phyloP scores from a whole-genome alignment of 2,329 filamentous ascomycete genomes.

The Thielaviopsis populi region DNA sequence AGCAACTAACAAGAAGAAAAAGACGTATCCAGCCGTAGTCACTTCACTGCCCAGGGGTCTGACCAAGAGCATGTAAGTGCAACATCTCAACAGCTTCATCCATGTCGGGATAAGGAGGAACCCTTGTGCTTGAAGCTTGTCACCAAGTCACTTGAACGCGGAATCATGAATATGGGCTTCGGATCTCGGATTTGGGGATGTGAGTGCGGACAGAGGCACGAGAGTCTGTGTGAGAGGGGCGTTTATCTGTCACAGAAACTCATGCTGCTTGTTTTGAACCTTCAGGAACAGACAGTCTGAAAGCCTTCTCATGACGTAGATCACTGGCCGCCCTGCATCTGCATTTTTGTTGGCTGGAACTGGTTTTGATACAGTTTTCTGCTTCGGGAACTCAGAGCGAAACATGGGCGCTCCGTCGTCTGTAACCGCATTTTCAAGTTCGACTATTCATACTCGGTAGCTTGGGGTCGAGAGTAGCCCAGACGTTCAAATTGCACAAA shows the following conservation, averaged over 20 bases:
- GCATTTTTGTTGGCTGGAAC: not conserved
- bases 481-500: not conserved
- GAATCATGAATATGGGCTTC: constrained; percentile 3
- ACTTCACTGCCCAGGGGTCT: not conserved
- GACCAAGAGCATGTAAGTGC: constrained; percentile 1
- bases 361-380: constrained; percentile 3
- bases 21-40: not conserved
- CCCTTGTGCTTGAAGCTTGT: constrained; percentile 5
- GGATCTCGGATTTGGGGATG: not conserved
- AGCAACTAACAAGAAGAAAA: not conserved
- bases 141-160: constrained; percentile 5
- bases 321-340: not conserved
- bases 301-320: not conserved
- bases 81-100: constrained; percentile 9
- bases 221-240: not conserved
- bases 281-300: constrained; percentile 1
- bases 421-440: not conserved
- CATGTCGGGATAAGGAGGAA: not conserved
- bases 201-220: not conserved
- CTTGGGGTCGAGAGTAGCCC: not conserved
- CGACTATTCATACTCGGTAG: not conserved
- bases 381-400: constrained; percentile 7
- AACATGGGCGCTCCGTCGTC: not conserved
- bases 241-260: constrained; percentile 1
- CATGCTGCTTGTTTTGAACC: not conserved